Evolutionary conservation across 1,284 basidiomycete species (phyloP).

Genomic region (Trametes pubescens): DNA sequence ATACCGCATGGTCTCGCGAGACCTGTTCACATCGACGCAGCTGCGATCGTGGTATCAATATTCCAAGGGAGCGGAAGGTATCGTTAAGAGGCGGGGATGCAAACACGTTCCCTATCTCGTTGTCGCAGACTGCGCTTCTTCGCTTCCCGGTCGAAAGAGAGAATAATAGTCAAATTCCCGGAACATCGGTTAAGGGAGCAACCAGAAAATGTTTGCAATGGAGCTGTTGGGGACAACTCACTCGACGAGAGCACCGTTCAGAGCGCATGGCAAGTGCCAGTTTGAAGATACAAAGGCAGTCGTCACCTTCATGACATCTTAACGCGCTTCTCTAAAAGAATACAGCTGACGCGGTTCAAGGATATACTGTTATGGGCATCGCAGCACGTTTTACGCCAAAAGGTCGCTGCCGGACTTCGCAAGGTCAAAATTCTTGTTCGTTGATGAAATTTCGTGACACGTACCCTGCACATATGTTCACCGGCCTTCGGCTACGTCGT

Average conservation of each 20-base stretch:
- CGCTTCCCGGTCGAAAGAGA: not conserved
- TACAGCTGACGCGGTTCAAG: too few species aligned
- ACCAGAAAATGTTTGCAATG: not conserved
- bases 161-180: not conserved
- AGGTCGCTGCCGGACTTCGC: too few species aligned
- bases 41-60: slow-evolving; percentile 7
- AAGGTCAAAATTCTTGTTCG: too few species aligned
- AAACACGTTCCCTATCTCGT: slow-evolving; percentile 6
- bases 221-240: too few species aligned
- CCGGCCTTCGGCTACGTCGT: not conserved
- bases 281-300: too few species aligned
- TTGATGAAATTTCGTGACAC: too few species aligned
- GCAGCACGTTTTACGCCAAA: too few species aligned
- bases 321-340: too few species aligned
- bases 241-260: too few species aligned
- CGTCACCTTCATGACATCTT: too few species aligned
- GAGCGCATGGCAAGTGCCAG: too few species aligned
- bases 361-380: too few species aligned
- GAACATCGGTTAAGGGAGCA: not conserved
- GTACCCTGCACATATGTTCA: not conserved
- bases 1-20: slow-evolving; percentile 20
- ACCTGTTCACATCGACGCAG: slow-evolving; percentile 7
- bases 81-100: slow-evolving; percentile 1
- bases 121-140: slow-evolving; percentile 4
- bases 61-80: slow-evolving; percentile 18